phyloP scores from a whole-genome alignment of 2,329 filamentous ascomycete species.

The Pestalotiopsis sp. region DNA sequence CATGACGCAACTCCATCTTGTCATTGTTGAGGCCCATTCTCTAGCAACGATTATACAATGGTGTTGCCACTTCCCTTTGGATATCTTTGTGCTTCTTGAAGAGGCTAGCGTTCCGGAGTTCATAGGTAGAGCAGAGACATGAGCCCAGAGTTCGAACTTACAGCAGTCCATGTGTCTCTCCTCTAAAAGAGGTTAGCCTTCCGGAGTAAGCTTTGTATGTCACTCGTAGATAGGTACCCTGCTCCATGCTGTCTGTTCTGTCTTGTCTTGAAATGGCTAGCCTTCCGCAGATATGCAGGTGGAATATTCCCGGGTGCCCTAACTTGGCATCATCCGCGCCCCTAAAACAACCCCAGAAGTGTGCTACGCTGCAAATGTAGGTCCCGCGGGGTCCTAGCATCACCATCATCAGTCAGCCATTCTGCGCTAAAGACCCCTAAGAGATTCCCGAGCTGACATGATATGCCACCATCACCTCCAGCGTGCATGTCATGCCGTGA shows the following conservation, averaged over 20 bases:
- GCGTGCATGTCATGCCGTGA: no score
- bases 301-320: background rate
- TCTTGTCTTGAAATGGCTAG: constrained; percentile 5
- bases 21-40: background rate
- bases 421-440: no score
- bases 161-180: background rate
- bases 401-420: no score
- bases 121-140: background rate
- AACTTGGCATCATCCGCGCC: background rate
- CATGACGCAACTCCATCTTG: background rate
- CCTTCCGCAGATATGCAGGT: constrained; percentile 8
- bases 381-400: background rate
- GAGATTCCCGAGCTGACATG: no score
- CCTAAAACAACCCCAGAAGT: background rate
- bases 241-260: background rate
- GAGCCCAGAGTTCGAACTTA: background rate
- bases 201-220: background rate
- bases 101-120: background rate
- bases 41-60: background rate
- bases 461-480: no score
- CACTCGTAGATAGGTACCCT: background rate
- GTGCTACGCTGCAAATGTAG: no score
- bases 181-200: background rate
- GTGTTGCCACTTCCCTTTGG: background rate
- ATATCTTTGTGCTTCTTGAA: background rate